These are phyloP conservation scores for Fusarium algeriense DNA, from an alignment of 2,329 filamentous ascomycete species.

Conservation along the genomic window DNA sequence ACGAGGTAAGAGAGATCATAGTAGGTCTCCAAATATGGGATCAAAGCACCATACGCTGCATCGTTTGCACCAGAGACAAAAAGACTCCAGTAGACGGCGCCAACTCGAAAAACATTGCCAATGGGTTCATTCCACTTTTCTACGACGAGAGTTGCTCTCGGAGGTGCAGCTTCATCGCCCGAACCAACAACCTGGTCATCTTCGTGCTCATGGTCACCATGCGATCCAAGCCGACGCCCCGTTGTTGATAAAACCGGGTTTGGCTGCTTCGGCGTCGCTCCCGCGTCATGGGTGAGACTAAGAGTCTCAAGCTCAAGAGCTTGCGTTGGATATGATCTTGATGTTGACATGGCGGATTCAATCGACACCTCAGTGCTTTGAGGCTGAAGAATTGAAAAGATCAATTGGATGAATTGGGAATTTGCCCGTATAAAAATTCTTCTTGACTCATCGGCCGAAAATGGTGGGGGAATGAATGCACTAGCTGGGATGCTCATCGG, in stretches of 20 bases:
- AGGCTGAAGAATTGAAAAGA: background rate
- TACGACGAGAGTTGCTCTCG: background rate
- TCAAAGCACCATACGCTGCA: slow-evolving; percentile 58
- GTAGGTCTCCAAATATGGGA: slow-evolving; percentile 56
- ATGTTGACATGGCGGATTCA: background rate
- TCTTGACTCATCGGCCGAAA: slow-evolving; percentile 13
- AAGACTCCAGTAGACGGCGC: slow-evolving; percentile 68
- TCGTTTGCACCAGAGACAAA: slow-evolving; percentile 71
- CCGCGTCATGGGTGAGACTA: background rate
- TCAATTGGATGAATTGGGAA: background rate
- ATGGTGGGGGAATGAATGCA: slow-evolving; percentile 5
- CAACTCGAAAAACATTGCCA: slow-evolving; percentile 60
- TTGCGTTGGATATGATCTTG: slow-evolving; percentile 5
- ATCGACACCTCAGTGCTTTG: background rate
- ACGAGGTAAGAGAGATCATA: slow-evolving; percentile 72
- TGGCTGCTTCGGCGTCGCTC: slow-evolving; percentile 8
- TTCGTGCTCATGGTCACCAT: background rate
- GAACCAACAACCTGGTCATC: background rate
- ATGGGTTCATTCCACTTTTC: slow-evolving; percentile 39
- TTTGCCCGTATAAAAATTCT: slow-evolving; percentile 1
- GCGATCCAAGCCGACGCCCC: slow-evolving; percentile 23
- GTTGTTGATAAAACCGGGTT: slow-evolving; percentile 10
- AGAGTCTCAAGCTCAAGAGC: slow-evolving; percentile 28
- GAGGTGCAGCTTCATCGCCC: background rate
- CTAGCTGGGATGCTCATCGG: slow-evolving; percentile 7